phyloP scores from a whole-genome alignment of 192 early-diverging fungal genomes.

The Podila clonocystis region DNA sequence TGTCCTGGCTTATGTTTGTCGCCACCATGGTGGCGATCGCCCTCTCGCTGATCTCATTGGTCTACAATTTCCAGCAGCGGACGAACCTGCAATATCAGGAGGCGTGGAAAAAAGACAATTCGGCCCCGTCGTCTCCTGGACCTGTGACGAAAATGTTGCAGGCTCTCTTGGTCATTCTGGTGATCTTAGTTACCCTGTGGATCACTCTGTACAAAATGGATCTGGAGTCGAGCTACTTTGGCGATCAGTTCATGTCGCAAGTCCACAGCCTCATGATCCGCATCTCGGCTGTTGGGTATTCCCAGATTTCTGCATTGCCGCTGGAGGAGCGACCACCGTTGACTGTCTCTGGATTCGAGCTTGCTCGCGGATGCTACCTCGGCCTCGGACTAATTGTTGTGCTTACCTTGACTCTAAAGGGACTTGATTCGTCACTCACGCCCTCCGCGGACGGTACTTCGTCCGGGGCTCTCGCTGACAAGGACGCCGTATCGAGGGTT shows the following conservation, averaged over 20 bases:
- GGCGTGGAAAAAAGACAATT: neutral
- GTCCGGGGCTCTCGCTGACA: neutral
- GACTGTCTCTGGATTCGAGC: slow-evolving; percentile 31
- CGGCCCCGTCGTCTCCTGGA: neutral
- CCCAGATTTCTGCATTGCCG: neutral
- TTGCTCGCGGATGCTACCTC: slow-evolving; percentile 39
- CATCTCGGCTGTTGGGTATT: slow-evolving; percentile 26
- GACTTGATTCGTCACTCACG: neutral
- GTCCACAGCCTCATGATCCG: slow-evolving; percentile 25
- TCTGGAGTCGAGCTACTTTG: slow-evolving; percentile 27
- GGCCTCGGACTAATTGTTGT: slow-evolving; percentile 12
- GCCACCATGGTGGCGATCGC: slow-evolving; percentile 6
- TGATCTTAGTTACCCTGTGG: slow-evolving; percentile 25
- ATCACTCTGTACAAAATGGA: slow-evolving; percentile 49
- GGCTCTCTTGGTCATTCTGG: slow-evolving; percentile 1
- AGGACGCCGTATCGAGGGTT: neutral
- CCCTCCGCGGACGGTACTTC: neutral
- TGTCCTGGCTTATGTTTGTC: slow-evolving; percentile 51
- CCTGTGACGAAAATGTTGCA: slow-evolving; percentile 11
- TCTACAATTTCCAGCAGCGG: neutral
- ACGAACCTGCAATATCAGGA: neutral
- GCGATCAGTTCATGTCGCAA: slow-evolving; percentile 9
- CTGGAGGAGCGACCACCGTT: neutral
- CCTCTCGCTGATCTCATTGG: slow-evolving; percentile 4
- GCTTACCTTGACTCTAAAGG: slow-evolving; percentile 4